Conservation (phyloP, 2,329 filamentous ascomycete species). For the Hyphodiscus sp. region DNA sequence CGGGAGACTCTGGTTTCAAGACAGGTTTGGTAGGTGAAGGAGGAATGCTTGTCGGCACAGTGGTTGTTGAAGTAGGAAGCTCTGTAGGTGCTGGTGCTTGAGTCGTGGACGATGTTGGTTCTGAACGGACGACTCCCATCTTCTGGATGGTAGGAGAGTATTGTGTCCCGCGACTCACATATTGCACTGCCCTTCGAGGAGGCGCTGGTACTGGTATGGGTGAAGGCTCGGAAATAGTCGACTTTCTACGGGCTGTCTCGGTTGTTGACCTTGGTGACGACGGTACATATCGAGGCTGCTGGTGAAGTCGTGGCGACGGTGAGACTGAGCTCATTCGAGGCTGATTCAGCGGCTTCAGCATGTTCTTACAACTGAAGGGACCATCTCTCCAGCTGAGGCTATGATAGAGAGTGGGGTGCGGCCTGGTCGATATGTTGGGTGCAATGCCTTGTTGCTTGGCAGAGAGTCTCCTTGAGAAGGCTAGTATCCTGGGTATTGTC, state of each 20-base stretch:
- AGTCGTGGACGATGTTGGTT: neutral
- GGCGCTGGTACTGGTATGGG: neutral
- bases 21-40: constrained; percentile 21
- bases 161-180: constrained; percentile 1
- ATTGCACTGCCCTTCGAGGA: neutral
- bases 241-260: neutral
- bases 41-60: constrained; percentile 2
- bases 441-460: neutral
- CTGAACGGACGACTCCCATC: neutral
- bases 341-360: neutral
- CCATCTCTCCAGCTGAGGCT: neutral
- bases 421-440: neutral
- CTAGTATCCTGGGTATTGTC: neutral
- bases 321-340: neutral
- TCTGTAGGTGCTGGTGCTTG: neutral
- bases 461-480: neutral
- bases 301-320: neutral
- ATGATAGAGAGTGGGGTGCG: neutral
- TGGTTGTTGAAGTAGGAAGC: neutral
- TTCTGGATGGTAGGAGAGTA: neutral
- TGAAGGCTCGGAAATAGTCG: neutral
- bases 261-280: neutral
- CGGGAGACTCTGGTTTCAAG: constrained; percentile 27
- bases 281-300: neutral
- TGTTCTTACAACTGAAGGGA: neutral